Conservation (phyloP, 2,329 filamentous ascomycete genomes). For the Ascochyta fabae region DNA sequence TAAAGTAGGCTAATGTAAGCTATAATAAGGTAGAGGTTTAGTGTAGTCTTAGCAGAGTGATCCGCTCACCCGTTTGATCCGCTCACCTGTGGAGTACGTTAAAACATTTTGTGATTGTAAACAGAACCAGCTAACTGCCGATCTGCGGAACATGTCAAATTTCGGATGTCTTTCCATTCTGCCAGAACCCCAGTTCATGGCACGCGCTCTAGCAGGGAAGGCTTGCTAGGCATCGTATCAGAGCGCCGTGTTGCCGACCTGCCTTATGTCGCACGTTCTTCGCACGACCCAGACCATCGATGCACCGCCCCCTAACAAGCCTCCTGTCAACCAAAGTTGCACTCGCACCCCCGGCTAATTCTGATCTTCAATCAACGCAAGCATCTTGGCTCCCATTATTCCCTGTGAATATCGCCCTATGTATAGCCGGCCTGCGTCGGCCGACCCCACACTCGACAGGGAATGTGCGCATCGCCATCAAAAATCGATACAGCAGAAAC, state of each 20-base stretch:
- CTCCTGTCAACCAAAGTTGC: background rate
- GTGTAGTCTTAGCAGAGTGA: too few species aligned
- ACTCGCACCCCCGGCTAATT: background rate
- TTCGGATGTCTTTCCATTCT: background rate
- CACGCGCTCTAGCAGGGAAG: background rate
- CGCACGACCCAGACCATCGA: background rate
- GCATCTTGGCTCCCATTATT: background rate
- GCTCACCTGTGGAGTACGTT: too few species aligned
- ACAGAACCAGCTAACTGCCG: background rate
- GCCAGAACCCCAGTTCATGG: background rate
- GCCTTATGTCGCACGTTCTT: slow-evolving; percentile 6
- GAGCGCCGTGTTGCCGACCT: background rate
- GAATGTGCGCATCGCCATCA: background rate
- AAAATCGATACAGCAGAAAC: too few species aligned
- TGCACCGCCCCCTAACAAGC: background rate
- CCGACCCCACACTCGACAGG: background rate
- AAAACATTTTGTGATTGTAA: background rate
- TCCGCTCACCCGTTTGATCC: too few species aligned
- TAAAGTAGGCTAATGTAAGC: too few species aligned
- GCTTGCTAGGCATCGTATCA: slow-evolving; percentile 7
- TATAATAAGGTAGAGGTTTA: too few species aligned
- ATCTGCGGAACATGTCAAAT: background rate
- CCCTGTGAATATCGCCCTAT: background rate
- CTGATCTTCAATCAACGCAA: background rate
- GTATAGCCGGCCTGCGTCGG: background rate